Conservation (phyloP, 1,284 basidiomycete species). For the Cryptococcus jaspeensis region DNA sequence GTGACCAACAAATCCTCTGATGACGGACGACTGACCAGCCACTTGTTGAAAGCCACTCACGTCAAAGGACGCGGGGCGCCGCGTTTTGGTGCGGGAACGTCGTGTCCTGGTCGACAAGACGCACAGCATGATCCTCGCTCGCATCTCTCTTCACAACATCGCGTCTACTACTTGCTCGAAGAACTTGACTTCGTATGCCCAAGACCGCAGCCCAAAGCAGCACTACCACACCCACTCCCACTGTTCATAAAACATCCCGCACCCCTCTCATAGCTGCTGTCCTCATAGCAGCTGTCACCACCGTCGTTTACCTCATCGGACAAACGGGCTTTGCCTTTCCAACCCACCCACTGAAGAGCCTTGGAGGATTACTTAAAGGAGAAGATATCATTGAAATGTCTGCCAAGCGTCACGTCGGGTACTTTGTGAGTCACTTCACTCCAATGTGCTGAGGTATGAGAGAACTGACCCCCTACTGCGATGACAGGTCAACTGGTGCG, state of each 20-base stretch:
- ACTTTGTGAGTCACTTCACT: conserved; percentile 19
- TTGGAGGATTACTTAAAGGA: neutral
- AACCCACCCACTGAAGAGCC: neutral
- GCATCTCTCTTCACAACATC: too few species aligned
- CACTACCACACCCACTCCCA: too few species aligned
- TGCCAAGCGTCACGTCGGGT: conserved; percentile 22
- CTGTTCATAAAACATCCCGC: neutral
- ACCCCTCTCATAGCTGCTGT: neutral
- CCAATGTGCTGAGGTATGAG: neutral
- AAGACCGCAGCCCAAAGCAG: too few species aligned
- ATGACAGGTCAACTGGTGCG: conserved; percentile 38
- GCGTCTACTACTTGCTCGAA: too few species aligned
- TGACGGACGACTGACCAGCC: too few species aligned
- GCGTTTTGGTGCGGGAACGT: too few species aligned
- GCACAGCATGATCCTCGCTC: too few species aligned
- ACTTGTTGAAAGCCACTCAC: too few species aligned
- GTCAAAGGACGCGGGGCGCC: too few species aligned
- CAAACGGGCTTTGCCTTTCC: neutral
- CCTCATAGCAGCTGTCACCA: neutral
- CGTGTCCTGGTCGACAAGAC: too few species aligned
- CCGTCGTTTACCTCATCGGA: neutral
- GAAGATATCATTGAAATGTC: neutral
- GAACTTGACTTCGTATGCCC: too few species aligned
- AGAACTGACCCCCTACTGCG: neutral
- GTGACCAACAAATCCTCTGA: too few species aligned